Conservation (phyloP, 371 early-diverging fungal species). For the Coemansia sp. region DNA sequence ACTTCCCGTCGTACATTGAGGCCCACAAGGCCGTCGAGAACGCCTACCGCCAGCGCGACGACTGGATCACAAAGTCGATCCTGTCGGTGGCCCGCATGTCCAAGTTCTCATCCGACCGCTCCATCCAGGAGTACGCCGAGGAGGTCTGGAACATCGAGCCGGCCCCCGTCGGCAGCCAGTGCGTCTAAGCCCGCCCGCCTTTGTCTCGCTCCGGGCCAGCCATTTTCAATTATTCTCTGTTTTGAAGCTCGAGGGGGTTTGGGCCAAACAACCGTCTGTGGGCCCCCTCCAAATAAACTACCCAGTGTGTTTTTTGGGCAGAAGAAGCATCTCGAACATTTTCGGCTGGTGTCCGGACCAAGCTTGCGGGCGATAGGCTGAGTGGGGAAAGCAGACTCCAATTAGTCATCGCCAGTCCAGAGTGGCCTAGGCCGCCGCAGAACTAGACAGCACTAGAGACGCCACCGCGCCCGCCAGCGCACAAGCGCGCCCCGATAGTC, state of each 20-base stretch:
- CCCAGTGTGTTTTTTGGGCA: too few relatives aligned
- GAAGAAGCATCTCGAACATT: too few relatives aligned
- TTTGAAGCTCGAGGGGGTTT: too few relatives aligned
- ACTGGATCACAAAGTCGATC: conserved; percentile 84
- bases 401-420: neutral
- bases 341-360: neutral
- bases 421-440: neutral
- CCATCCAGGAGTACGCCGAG: conserved; percentile 83
- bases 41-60: conserved; percentile 68
- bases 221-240: too few relatives aligned
- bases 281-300: too few relatives aligned
- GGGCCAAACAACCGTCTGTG: too few relatives aligned
- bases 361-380: neutral
- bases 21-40: conserved; percentile 73
- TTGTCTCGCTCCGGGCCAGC: too few relatives aligned
- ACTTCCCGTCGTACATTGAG: conserved; percentile 80
- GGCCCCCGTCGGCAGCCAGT: conserved; percentile 33
- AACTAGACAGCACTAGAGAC: neutral
- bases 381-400: neutral
- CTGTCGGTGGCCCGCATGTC: conserved; percentile 86
- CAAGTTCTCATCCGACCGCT: conserved; percentile 83
- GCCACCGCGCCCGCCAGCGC: too few relatives aligned
- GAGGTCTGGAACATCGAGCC: conserved; percentile 79
- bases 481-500: too few relatives aligned
- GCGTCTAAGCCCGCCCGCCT: conserved; percentile 9